phyloP scores from a whole-genome alignment of 1,284 basidiomycete species.

The Malassezia psittaci region DNA sequence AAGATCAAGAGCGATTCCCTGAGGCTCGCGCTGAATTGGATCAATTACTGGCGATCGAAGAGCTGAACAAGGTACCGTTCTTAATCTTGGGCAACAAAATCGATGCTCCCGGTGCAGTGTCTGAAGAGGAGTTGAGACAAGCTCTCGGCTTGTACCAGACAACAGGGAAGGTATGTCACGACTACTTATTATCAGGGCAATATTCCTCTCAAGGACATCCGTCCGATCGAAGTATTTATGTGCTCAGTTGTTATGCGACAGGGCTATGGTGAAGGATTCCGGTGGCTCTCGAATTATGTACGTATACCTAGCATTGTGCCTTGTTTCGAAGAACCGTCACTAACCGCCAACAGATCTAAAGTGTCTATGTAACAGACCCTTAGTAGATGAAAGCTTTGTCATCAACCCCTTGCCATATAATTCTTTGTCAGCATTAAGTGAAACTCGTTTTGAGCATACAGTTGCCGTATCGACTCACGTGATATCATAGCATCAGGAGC shows the following conservation, averaged over 20 bases:
- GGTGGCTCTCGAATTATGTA: slow-evolving; percentile 96
- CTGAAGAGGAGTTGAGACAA: slow-evolving; percentile 92
- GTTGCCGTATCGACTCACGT: slow-evolving; percentile 15
- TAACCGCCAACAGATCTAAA: slow-evolving; percentile 1
- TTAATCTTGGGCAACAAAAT: slow-evolving; percentile 99
- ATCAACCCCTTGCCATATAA: not conserved
- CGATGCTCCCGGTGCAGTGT: slow-evolving; percentile 91
- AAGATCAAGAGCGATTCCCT: slow-evolving; percentile 87
- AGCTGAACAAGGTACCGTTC: slow-evolving; percentile 80
- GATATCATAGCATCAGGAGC: slow-evolving; percentile 4
- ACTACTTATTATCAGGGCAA: slow-evolving; percentile 62
- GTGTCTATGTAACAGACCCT: not conserved
- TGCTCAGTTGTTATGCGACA: slow-evolving; percentile 98
- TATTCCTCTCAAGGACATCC: slow-evolving; percentile 87
- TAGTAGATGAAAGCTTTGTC: not conserved
- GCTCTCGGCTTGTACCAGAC: slow-evolving; percentile 94
- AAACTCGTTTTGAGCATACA: not conserved
- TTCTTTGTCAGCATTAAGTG: not conserved
- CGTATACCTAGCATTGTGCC: slow-evolving; percentile 29
- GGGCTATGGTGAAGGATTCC: slow-evolving; percentile 98
- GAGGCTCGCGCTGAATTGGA: slow-evolving; percentile 97
- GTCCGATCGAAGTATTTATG: slow-evolving; percentile 99
- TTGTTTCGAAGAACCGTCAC: not conserved
- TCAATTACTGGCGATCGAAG: slow-evolving; percentile 80
- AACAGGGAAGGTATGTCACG: slow-evolving; percentile 64